Evolutionary conservation across 352 stramenopile species (phyloP), one percentile per base, ranked within the genome.

Genomic region (Pythium grandisporangium): DNA sequence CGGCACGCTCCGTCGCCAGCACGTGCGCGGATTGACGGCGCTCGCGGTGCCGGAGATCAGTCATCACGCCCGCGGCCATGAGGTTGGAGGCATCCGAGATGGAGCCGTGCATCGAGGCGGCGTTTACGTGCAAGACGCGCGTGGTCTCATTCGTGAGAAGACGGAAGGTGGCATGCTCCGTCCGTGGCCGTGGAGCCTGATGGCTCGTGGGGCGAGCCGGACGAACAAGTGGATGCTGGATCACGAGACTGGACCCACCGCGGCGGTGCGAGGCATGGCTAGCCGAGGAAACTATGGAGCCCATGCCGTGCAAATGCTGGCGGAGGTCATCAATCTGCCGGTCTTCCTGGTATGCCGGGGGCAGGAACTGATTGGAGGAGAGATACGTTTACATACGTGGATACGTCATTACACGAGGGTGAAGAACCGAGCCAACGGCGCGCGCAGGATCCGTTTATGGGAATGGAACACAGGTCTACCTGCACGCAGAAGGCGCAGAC

Each of bases 191-290:
- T n/a, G n/a, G n/a, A n/a, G n/a, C n/a, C n/a, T n/a, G n/a, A n/a
- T n/a, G n/a, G n/a, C n/a, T n/a, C n/a, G n/a, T n/a, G n/a, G n/a
- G n/a, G n/a, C n/a, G n/a, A n/a, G n/a, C n/a, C n/a, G n/a, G n/a
- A n/a, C n/a, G n/a, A n/a, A n/a, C n/a, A 7, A 72, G 45, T 14
- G 76, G 61, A 38, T 83, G 70, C 43, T 83, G 70, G 32, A 83
- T 83, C 10, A 83, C 62, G 24, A 83, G 55, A 32, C 66, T 79
- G 16, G 64, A 77, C 3, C 37, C 29, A 17, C 58, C 51, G 6
- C 35, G 48, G 49, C 55, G 50, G 26, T 12, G 35, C 6, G 38
- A 44, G 21, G 12, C 42, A 6, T 33, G 50, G 6, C 51, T 39
- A 12, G 30, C 47, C 34, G 50, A 37, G 14, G 11, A 23, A 29